Evolutionary conservation across 2,329 filamentous ascomycete genomes (phyloP), one percentile per base, ranked within the genome.

Genomic region (Apiospora arundinis): DNA sequence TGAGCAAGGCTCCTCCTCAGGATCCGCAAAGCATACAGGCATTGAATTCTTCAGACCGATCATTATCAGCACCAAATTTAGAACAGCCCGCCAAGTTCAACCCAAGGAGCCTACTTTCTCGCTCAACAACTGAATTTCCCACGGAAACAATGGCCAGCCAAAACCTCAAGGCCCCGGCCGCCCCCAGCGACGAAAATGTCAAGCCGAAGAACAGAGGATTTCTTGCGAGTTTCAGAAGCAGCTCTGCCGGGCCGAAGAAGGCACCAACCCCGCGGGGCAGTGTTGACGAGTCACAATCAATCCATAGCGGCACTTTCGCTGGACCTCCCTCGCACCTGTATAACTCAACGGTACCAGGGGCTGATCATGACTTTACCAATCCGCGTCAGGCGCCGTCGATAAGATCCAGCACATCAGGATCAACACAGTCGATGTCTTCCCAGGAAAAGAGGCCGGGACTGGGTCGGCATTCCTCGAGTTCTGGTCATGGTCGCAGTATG

Each of bases 1-100:
- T 84, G 69, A 82, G 74, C 78, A 86, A 87, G 74, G 70, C 77
- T 56, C 78, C 81, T 63, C 76, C 78, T 63, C 75, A 73, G 23
- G 72, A 73, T 37, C 69, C 72, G 49, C 65, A 75, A n/a, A 70
- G 69, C 42, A 69, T 73, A 52, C 78, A 77, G 60, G 76, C 78
- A 37, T 74, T 82, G 60, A 70, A 72, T n/a, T 60, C 72, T 44
- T 73, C 75, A 46, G 74, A 77, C 70, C 77, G 76, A 18, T 76
- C 79, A 65, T 70, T 71, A 45, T 80, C 79, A 28, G 74, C 77
- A 44, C 75, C 76, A 25, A 73, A 80, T 46, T 68, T 80, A 67
- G 75, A 77, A 21, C 63, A 72, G 46, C 73, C 74, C 49, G 60
- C 65, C 28, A 75, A 75, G 67, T 69, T 74, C 68, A 70, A 73